phyloP scores from a whole-genome alignment of 1,284 basidiomycete genomes.

The Spongiforma sp. region DNA sequence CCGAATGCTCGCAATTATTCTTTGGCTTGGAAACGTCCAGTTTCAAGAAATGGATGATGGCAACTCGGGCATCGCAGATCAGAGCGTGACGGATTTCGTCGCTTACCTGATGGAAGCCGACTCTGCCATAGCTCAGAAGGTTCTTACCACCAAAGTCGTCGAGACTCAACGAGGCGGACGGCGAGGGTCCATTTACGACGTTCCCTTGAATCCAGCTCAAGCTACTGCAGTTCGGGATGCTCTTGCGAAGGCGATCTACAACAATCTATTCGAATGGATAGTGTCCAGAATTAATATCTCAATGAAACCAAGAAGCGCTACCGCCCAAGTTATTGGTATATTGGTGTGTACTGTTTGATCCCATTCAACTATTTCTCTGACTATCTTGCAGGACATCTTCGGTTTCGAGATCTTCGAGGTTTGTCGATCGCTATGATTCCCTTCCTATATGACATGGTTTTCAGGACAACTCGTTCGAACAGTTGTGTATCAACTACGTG shows the following conservation, averaged over 20 bases:
- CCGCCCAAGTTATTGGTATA: constrained; percentile 93
- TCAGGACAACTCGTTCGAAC: constrained; percentile 97
- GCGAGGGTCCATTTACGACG: constrained; percentile 95
- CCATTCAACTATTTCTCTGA: constrained; percentile 11
- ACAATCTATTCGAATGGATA: constrained; percentile 99
- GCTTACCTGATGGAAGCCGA: constrained; percentile 96
- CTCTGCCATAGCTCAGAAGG: constrained; percentile 80
- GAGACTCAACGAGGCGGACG: constrained; percentile 94
- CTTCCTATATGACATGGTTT: constrained; percentile 1
- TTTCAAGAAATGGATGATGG: constrained; percentile 91
- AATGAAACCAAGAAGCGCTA: constrained; percentile 84
- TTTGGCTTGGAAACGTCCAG: constrained; percentile 98
- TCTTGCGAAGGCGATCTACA: constrained; percentile 96
- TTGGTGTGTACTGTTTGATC: constrained; percentile 53
- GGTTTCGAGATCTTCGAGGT: constrained; percentile 98
- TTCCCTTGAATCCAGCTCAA: constrained; percentile 94
- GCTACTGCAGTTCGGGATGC: constrained; percentile 91
- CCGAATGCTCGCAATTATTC: constrained; percentile 89
- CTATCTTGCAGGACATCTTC: constrained; percentile 80
- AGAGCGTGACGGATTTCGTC: constrained; percentile 94
- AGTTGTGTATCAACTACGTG: constrained; percentile 99
- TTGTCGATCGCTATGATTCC: constrained; percentile 4
- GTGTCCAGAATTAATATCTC: constrained; percentile 96
- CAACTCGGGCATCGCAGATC: constrained; percentile 83
- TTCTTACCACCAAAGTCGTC: constrained; percentile 84